Evolutionary conservation across 2,329 filamentous ascomycete species (phyloP), one percentile per base, ranked within the genome.

Genomic region (Diaporthe sp.): DNA sequence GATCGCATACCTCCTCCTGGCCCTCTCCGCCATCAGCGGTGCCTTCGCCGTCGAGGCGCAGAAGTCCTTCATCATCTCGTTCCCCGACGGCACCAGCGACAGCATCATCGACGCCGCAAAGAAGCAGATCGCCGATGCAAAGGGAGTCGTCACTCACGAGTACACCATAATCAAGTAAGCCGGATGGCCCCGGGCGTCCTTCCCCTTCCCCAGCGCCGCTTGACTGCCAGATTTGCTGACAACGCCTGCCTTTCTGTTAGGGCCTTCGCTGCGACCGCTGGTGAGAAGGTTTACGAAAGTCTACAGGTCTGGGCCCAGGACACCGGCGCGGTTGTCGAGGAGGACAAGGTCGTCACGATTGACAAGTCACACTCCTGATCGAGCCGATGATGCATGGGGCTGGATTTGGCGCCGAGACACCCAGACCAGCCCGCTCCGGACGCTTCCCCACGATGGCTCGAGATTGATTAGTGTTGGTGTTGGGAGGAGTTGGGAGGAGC

Each of bases 11-110:
- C 79, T 93, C 78, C 81, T 90, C 76, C 84, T 90, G 71, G 82
- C 91, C 68, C 84, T 93, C 55, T 84, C 92, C 71, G 85, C 91
- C 76, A 82, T 91, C 73, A 85, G 93, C 69, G 86, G 91, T 76
- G 87, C 88, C 39, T 82, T 91, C 75, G 91, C 90, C 75, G 88
- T 94, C 79, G 92, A 93, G 73, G 86, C 87, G 76, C 89, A 92
- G 81, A 94, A 94, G 83, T 90, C 91, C 47, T 91, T 97, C 77
- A 92, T 98, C 78, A 88, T 98, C 79, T 94, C 90, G 80, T 98
- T 95, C 81, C 91, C 93, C 32, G 86, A 92, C 69, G 88, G 90
- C 63, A 93, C 92, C 19, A 92, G 94, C 27, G 86, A 93, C 76
- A 88, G 86, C 47, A 85, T 97, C 47, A 82, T 98, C 42, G 85